Conservation (phyloP, 1,284 basidiomycete species). For the Tausonia pullulans region DNA sequence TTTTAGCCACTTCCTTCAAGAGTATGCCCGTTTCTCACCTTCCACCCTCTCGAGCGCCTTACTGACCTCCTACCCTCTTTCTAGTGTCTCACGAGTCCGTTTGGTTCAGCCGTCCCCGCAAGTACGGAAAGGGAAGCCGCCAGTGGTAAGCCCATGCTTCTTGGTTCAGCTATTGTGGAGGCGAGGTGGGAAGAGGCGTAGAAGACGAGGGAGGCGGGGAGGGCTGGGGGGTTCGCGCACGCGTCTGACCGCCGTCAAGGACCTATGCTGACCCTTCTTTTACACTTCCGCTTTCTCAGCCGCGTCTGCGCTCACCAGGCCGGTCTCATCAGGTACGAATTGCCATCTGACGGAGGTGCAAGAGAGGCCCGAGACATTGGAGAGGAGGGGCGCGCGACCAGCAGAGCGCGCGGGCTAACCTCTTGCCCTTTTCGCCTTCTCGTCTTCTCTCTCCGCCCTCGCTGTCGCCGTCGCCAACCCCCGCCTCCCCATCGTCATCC, state of each 20-base stretch:
- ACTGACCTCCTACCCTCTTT: neutral
- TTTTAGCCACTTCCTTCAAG: no score
- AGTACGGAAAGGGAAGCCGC: slow-evolving; percentile 88
- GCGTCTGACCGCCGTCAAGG: neutral
- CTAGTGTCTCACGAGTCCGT: slow-evolving; percentile 19
- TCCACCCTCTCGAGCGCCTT: neutral
- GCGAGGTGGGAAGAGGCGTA: neutral
- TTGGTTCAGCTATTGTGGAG: neutral
- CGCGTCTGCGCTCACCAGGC: slow-evolving; percentile 92
- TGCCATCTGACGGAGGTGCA: neutral
- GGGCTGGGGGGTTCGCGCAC: no score
- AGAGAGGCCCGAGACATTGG: slow-evolving; percentile 20
- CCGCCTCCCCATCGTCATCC: no score
- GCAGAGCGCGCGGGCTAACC: no score
- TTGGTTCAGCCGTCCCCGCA: slow-evolving; percentile 52
- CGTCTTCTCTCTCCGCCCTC: no score
- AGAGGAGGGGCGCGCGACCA: no score
- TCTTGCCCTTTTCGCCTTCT: no score
- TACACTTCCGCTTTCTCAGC: slow-evolving; percentile 38
- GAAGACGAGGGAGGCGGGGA: no score
- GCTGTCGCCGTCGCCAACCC: no score
- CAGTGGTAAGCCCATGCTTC: slow-evolving; percentile 58
- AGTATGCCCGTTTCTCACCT: neutral
- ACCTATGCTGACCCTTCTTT: neutral
- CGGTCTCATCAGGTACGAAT: slow-evolving; percentile 62